Evolutionary conservation across 805 yeast species (phyloP), one percentile per base, ranked within the genome.

Genomic region (Hanseniaspora opuntiae): DNA sequence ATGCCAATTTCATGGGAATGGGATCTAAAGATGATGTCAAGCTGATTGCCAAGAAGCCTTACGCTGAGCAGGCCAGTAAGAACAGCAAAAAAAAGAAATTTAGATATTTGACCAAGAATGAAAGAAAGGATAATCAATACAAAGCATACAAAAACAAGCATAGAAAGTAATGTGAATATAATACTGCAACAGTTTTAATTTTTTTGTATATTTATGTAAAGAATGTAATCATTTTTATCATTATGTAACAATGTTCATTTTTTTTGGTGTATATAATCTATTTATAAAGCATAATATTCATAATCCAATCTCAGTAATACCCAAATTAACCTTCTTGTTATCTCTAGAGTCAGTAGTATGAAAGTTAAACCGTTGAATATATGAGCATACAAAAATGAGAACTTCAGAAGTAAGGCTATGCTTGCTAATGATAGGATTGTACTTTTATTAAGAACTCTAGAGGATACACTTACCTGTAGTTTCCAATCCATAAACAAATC

Each of bases 401-500:
- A 88, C 56, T 97, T 73, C 20, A 87, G 68, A 6, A 73, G 56
- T 39, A 82, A 74, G 68, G 90, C 96, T 19, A 76, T 57, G 0
- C 67, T 45, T 1, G 84, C 76, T 0, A 86, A 87, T 0, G 65
- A 14, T 11, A 17, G 44, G 58, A 73, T 75, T 64, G 89, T 89
- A 36, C 72, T 63, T 37, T 54, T 11, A 42, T 55, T 56, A 9
- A 65, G 57, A 35, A 61, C 60, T 37, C 55, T 45, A 17, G 24
- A 39, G 1, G 51, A 56, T 57, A 45, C 71, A 71, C 60, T 84
- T 71, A 9, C 61, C 11, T 75, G 74, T 47, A 87, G 71, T 44
- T 80, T 79, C 98, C 98, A 93, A 69, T 93, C 99, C 74, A 79
- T 78, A 49, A 75, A 75, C 12, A 90, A 66, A 65, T 93, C 99